Evolutionary conservation across 1,139 yeast genomes (phyloP).

Genomic region (Geotrichum reessii): DNA sequence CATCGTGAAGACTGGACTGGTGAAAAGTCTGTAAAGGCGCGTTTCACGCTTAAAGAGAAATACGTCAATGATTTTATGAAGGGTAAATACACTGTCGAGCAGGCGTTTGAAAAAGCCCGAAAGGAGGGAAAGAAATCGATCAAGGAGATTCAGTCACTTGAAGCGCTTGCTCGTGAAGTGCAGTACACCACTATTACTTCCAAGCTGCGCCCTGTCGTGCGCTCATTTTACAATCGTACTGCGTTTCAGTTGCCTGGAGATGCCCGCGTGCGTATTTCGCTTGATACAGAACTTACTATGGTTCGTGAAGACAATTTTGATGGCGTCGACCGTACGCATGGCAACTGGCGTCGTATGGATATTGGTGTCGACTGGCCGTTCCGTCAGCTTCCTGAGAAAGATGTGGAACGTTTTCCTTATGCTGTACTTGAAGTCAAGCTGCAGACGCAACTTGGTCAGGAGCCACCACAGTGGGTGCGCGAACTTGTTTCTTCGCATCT

Average conservation of each 20-base stretch:
- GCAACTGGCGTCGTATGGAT: slow-evolving; percentile 97
- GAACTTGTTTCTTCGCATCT: slow-evolving; percentile 85
- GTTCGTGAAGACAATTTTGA: slow-evolving; percentile 96
- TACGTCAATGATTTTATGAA: slow-evolving; percentile 75
- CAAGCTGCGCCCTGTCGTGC: slow-evolving; percentile 84
- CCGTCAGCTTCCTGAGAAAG: slow-evolving; percentile 72
- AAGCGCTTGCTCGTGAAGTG: slow-evolving; percentile 84
- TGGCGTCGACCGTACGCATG: slow-evolving; percentile 81
- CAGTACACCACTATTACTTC: slow-evolving; percentile 83
- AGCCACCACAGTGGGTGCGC: slow-evolving; percentile 96
- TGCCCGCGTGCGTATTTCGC: slow-evolving; percentile 95
- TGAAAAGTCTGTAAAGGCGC: slow-evolving; percentile 94
- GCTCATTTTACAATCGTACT: slow-evolving; percentile 95
- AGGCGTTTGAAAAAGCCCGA: slow-evolving; percentile 86
- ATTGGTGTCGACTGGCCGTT: slow-evolving; percentile 97
- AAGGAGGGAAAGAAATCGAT: slow-evolving; percentile 84
- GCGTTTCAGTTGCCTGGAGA: slow-evolving; percentile 99
- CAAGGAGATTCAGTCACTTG: slow-evolving; percentile 86
- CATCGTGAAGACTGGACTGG: slow-evolving; percentile 99
- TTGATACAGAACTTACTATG: slow-evolving; percentile 93
- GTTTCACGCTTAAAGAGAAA: slow-evolving; percentile 88
- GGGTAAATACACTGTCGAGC: slow-evolving; percentile 81
- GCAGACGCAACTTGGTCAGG: slow-evolving; percentile 97
- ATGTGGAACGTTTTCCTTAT: slow-evolving; percentile 89
- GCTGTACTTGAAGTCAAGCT: slow-evolving; percentile 95